phyloP scores from a whole-genome alignment of 352 stramenopile genomes.

The Globisporangium iwayamae region DNA sequence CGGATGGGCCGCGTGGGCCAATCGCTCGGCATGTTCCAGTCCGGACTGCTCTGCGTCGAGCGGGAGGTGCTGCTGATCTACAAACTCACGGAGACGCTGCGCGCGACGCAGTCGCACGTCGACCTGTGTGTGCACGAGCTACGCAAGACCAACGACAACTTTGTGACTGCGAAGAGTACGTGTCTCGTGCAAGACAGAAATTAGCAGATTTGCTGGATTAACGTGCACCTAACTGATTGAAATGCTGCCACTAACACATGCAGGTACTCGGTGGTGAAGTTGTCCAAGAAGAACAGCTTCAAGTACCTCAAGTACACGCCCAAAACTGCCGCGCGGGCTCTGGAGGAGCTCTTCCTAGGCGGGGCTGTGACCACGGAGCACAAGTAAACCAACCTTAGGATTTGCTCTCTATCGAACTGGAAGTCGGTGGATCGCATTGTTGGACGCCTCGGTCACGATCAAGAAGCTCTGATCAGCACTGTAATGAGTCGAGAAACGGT shows the following conservation, averaged over 20 bases:
- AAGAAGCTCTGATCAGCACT: constrained; percentile 55
- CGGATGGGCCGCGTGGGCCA: constrained; percentile 60
- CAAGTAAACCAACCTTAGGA: constrained; percentile 4
- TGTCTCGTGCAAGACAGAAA: too few relatives aligned
- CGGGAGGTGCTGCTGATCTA: constrained; percentile 82
- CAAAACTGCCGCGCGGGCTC: constrained; percentile 68
- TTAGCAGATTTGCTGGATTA: too few relatives aligned
- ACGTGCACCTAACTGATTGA: too few relatives aligned
- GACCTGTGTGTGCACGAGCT: constrained; percentile 74
- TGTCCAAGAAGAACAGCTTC: constrained; percentile 89
- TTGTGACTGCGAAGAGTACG: constrained; percentile 79
- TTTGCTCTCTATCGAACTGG: constrained; percentile 21
- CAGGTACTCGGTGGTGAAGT: constrained; percentile 88
- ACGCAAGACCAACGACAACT: constrained; percentile 68
- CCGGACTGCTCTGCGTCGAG: constrained; percentile 65
- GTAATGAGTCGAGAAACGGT: neutral
- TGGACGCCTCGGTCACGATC: constrained; percentile 76
- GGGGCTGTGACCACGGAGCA: constrained; percentile 25
- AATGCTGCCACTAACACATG: neutral
- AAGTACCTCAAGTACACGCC: constrained; percentile 89
- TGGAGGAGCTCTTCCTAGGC: constrained; percentile 83
- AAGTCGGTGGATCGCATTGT: constrained; percentile 62
- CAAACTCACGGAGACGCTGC: constrained; percentile 77
- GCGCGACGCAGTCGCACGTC: constrained; percentile 80
- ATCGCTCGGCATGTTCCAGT: constrained; percentile 58